Evolutionary conservation across 768 basidiomycete genomes (phyloP).

Genomic region (Kwoniella sp.): DNA sequence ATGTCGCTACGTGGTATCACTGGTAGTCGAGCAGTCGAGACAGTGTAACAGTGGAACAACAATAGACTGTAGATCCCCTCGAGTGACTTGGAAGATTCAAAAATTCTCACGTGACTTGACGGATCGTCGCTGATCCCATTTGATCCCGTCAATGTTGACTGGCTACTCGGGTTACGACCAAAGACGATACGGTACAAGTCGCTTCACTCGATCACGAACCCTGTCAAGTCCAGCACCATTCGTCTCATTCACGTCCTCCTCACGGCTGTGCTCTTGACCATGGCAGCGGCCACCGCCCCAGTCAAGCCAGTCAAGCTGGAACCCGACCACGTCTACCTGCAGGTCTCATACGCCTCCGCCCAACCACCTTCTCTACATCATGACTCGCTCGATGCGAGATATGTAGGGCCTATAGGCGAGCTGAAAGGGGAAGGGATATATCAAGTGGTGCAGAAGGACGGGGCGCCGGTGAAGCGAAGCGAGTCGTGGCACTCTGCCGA

Average conservation of each 20-base stretch:
- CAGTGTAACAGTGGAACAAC: no score
- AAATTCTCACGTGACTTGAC: conserved; percentile 20
- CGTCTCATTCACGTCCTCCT: not conserved
- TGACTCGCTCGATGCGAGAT: conserved; percentile 6
- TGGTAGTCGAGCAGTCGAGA: no score
- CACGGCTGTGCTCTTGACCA: not conserved
- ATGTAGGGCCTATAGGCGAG: conserved; percentile 39
- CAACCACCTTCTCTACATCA: conserved; percentile 1
- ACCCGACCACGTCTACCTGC: conserved; percentile 31
- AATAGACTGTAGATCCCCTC: no score
- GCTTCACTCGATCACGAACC: not conserved
- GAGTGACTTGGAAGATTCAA: not conserved
- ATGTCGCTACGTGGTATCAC: no score
- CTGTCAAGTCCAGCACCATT: not conserved
- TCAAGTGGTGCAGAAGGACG: conserved; percentile 16
- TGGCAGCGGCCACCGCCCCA: conserved; percentile 6
- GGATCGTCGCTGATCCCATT: not conserved
- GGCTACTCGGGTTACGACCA: no score
- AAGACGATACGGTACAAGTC: no score
- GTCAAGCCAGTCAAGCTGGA: conserved; percentile 29
- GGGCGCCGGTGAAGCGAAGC: conserved; percentile 12
- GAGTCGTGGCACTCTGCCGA: not conserved
- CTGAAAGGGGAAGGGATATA: conserved; percentile 39
- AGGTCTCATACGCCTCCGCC: conserved; percentile 24
- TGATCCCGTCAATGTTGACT: no score